phyloP scores from a whole-genome alignment of 1,284 basidiomycete genomes.

The Singerocomus rubriflavus region DNA sequence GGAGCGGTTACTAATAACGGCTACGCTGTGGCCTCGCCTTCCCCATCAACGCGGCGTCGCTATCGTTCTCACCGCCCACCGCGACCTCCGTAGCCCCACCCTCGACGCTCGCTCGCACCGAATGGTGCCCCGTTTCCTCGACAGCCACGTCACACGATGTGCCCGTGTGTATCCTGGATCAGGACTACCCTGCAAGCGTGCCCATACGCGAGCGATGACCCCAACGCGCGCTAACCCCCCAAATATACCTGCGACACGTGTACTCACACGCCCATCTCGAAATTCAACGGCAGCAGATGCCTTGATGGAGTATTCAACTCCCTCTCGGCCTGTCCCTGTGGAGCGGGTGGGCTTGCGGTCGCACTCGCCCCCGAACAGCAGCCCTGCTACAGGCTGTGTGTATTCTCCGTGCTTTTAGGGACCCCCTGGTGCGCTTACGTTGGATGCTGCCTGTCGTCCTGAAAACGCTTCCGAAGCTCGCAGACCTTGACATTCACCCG shows the following conservation, averaged over 20 bases:
- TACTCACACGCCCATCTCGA: constrained; percentile 32
- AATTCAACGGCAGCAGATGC: constrained; percentile 28
- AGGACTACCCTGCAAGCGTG: constrained; percentile 1
- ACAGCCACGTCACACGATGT: not conserved
- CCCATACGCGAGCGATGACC: constrained; percentile 5
- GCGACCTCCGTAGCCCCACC: constrained; percentile 1
- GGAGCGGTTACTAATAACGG: constrained; percentile 31
- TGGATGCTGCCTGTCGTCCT: constrained; percentile 4
- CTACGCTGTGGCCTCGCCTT: constrained; percentile 7
- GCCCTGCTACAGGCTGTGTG: constrained; percentile 2
- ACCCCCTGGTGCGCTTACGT: constrained; percentile 19
- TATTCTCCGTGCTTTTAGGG: constrained; percentile 2
- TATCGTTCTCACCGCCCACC: constrained; percentile 13
- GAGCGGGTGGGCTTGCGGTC: constrained; percentile 10
- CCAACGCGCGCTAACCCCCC: constrained; percentile 32
- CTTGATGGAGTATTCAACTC: constrained; percentile 7
- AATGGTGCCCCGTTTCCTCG: not conserved
- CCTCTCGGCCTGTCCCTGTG: constrained; percentile 18
- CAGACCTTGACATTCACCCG: constrained; percentile 21
- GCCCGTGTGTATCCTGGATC: not conserved
- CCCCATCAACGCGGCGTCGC: constrained; percentile 25
- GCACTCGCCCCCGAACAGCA: constrained; percentile 8
- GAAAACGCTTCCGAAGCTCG: constrained; percentile 28
- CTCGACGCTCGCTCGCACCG: constrained; percentile 1
- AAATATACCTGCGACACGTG: constrained; percentile 28